These are phyloP conservation scores for Candida khao-thaluensis DNA, from an alignment of 805 yeast genomes.

Conservation along the genomic window DNA sequence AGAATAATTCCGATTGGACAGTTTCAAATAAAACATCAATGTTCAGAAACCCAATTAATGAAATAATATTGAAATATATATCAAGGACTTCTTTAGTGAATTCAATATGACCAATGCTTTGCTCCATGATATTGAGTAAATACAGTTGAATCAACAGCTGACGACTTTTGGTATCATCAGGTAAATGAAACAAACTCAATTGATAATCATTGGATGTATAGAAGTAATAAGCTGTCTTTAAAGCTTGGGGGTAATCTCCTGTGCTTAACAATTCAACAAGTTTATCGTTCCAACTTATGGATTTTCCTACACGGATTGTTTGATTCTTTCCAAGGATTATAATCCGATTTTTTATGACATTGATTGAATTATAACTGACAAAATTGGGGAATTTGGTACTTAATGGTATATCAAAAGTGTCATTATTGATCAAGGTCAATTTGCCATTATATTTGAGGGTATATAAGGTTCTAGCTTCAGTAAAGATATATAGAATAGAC, in stretches of 20 bases:
- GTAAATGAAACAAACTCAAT: constrained; percentile 56
- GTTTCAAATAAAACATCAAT: constrained; percentile 20
- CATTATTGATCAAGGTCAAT: not conserved
- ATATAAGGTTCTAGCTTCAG: not conserved
- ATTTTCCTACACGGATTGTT: constrained; percentile 52
- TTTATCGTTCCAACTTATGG: constrained; percentile 70
- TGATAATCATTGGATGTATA: constrained; percentile 49
- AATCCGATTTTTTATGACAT: constrained; percentile 12
- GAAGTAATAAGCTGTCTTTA: constrained; percentile 53
- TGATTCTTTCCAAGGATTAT: constrained; percentile 2
- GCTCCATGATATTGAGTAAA: constrained; percentile 55
- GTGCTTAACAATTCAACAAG: constrained; percentile 47
- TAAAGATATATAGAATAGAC: constrained; percentile 24
- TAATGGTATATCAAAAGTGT: not conserved
- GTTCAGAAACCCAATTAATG: constrained; percentile 2
- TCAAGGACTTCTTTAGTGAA: constrained; percentile 4
- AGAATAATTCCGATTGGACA: constrained; percentile 41
- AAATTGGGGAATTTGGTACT: not conserved
- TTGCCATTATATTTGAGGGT: constrained; percentile 1
- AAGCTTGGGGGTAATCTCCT: constrained; percentile 54
- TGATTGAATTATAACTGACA: constrained; percentile 5
- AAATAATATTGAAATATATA: constrained; percentile 11
- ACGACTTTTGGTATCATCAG: constrained; percentile 43
- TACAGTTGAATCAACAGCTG: constrained; percentile 51
- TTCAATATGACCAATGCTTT: constrained; percentile 48